These are phyloP conservation scores for Hygrophorus pudorinus DNA, from an alignment of 768 basidiomycete genomes.

Conservation along the genomic window DNA sequence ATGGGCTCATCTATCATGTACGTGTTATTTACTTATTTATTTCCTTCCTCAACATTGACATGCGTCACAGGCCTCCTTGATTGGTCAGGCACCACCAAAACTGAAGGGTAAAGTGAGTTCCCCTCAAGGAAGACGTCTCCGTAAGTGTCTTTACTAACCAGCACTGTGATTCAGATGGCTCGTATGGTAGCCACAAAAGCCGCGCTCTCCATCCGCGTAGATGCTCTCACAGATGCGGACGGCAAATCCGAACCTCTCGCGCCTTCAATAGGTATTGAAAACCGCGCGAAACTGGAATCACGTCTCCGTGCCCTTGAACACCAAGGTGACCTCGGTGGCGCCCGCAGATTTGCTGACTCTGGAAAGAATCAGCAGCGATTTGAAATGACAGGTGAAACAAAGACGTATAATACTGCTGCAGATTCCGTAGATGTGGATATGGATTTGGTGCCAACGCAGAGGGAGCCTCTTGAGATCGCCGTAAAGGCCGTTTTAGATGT, in stretches of 20 bases:
- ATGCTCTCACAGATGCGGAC: conserved; percentile 88
- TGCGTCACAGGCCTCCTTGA: conserved; percentile 67
- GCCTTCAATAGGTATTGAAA: conserved; percentile 84
- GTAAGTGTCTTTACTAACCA: background rate
- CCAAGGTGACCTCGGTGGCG: conserved; percentile 62
- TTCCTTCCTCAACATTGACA: conserved; percentile 5
- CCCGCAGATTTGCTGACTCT: conserved; percentile 53
- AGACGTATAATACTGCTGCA: conserved; percentile 78
- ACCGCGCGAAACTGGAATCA: conserved; percentile 92
- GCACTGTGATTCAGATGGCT: conserved; percentile 63
- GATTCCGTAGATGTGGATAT: conserved; percentile 74
- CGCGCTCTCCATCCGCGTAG: conserved; percentile 93
- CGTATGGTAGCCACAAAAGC: conserved; percentile 99
- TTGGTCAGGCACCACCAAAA: conserved; percentile 96
- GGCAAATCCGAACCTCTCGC: conserved; percentile 78
- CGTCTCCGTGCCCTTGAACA: conserved; percentile 84
- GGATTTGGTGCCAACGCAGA: conserved; percentile 78
- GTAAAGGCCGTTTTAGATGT: conserved; percentile 69
- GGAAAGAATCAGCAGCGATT: conserved; percentile 70
- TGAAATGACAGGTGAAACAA: conserved; percentile 69
- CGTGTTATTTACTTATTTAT: conserved; percentile 14
- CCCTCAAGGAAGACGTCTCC: background rate
- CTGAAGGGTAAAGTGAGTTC: conserved; percentile 83
- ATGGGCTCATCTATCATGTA: conserved; percentile 98
- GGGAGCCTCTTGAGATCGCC: conserved; percentile 68